A percentile compares a stretch with the other conserved stretches of the same genome.
Conservation (phyloP, 805 yeast species). For the Zygoascus flipseniorum region DNA sequence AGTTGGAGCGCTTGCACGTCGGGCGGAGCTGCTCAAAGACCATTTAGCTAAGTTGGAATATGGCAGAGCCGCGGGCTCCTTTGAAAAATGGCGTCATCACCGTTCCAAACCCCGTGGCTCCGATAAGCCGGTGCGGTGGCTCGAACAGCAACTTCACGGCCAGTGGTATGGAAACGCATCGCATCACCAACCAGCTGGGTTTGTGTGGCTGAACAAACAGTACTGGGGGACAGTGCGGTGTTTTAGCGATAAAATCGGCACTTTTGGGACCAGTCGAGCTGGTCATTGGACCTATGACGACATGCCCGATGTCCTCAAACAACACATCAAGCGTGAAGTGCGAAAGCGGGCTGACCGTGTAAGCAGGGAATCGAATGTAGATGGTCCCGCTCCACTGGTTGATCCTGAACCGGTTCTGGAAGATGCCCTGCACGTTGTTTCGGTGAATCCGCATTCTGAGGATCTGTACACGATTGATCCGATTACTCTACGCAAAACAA, state of each 20-base stretch:
- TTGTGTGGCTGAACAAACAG: background rate
- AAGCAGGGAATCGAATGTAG: background rate
- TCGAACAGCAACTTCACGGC: background rate
- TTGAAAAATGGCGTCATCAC: too few relatives aligned
- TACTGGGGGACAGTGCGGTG: background rate
- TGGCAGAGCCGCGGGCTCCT: background rate
- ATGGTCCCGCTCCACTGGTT: background rate
- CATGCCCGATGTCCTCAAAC: background rate
- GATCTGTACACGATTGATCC: slow-evolving; percentile 5
- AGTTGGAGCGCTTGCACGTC: background rate
- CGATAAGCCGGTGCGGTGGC: background rate
- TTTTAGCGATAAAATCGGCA: background rate
- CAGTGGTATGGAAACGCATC: background rate
- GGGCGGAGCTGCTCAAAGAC: background rate
- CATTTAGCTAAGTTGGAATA: background rate
- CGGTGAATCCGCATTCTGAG: background rate
- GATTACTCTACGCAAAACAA: slow-evolving; percentile 5
- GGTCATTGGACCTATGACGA: background rate
- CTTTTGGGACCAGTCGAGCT: background rate
- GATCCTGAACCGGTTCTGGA: background rate
- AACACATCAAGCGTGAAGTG: background rate
- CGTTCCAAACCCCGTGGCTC: background rate
- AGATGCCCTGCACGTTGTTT: background rate
- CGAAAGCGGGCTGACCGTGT: background rate
- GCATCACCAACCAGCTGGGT: background rate